Conservation (phyloP, 345 rosid species). For the Gossypium arboreum region DNA sequence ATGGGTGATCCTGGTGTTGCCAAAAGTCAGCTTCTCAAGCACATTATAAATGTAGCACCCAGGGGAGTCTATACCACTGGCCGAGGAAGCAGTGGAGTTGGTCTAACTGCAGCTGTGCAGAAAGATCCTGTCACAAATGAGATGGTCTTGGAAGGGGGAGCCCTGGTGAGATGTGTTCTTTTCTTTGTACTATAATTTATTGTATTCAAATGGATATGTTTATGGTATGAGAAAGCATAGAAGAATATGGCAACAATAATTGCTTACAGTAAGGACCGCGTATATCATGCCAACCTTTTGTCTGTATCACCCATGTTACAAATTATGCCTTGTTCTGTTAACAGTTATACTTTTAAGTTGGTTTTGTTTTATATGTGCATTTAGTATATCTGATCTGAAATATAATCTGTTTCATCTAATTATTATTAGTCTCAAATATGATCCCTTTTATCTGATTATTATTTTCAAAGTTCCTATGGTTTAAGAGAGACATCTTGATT, state of each 20-base stretch:
- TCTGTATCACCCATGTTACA: background rate
- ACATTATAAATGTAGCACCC: constrained; percentile 92
- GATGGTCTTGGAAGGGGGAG: constrained; percentile 98
- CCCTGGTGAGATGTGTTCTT: constrained; percentile 58
- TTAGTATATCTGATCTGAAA: background rate
- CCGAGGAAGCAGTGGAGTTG: constrained; percentile 98
- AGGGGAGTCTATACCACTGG: constrained; percentile 96
- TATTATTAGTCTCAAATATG: background rate
- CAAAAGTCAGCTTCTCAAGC: constrained; percentile 98
- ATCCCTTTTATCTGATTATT: background rate
- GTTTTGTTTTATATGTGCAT: background rate
- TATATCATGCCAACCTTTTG: background rate
- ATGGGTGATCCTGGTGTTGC: constrained; percentile 99
- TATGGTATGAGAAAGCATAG: background rate
- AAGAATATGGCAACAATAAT: background rate
- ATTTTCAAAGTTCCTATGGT: constrained; percentile 12
- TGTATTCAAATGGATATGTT: background rate
- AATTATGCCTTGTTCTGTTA: constrained; percentile 13
- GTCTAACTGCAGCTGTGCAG: constrained; percentile 97
- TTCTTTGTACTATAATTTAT: background rate
- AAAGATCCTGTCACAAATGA: constrained; percentile 95
- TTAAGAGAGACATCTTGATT: constrained; percentile 11
- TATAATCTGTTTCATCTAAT: background rate
- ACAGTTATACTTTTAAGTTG: background rate
- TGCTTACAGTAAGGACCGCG: background rate